Percentiles rank a stretch among this genome's conserved stretches.
Conservation (phyloP, 2,329 filamentous ascomycete genomes). For the Trichophyton equinum region DNA sequence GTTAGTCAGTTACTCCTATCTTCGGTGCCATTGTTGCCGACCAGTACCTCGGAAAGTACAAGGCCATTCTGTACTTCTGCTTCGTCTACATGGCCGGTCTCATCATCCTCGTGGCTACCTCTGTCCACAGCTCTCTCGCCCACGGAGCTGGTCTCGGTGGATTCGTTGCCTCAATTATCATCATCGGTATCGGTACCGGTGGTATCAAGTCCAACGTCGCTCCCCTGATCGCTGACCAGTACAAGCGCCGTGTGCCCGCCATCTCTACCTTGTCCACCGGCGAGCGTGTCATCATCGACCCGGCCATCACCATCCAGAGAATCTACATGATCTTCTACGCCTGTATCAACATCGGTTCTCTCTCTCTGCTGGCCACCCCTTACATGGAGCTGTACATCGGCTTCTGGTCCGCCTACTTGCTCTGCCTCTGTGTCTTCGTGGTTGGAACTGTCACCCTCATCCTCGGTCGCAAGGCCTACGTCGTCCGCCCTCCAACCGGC, state of each 20-base stretch:
- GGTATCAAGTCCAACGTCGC: conserved; percentile 55
- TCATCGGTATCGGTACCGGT: conserved; percentile 55
- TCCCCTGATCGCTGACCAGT: conserved; percentile 53
- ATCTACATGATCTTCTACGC: conserved; percentile 66
- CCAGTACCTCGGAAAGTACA: conserved; percentile 49
- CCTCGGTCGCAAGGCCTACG: conserved; percentile 33
- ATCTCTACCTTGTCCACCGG: conserved; percentile 33
- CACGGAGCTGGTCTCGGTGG: conserved; percentile 41
- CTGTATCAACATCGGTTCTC: conserved; percentile 61
- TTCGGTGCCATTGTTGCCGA: conserved; percentile 48
- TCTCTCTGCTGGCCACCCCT: conserved; percentile 54
- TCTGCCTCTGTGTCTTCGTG: conserved; percentile 52
- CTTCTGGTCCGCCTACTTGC: conserved; percentile 53
- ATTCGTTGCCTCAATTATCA: conserved; percentile 45
- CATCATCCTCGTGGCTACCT: conserved; percentile 43
- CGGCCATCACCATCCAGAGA: conserved; percentile 51
- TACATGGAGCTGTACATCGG: conserved; percentile 55
- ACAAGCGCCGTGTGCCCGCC: conserved; percentile 44
- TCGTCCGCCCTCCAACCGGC: conserved; percentile 44
- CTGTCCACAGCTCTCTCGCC: conserved; percentile 40
- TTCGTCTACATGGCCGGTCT: conserved; percentile 47
- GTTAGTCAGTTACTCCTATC: conserved; percentile 40
- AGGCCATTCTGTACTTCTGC: conserved; percentile 46
- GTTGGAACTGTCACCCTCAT: conserved; percentile 46
- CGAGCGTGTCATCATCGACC: conserved; percentile 52